These are phyloP conservation scores for Lentinula sp. DNA, from an alignment of 768 basidiomycete genomes.

Conservation along the genomic window DNA sequence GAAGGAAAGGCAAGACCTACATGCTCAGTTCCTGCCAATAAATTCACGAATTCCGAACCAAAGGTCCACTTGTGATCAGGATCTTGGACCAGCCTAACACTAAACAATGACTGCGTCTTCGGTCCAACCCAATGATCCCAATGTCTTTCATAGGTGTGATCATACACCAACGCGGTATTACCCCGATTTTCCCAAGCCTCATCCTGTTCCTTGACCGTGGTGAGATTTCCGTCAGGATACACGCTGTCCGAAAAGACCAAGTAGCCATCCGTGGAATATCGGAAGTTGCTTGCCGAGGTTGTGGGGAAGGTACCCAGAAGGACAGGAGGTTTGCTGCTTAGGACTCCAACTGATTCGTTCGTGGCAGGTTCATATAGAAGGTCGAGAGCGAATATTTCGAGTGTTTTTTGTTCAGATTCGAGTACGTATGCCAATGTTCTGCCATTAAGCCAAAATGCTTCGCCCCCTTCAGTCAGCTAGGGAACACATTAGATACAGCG, in stretches of 20 bases:
- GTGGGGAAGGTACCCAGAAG: constrained; percentile 65
- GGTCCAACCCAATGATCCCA: constrained; percentile 74
- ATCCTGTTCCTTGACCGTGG: constrained; percentile 63
- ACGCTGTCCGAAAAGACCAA: constrained; percentile 87
- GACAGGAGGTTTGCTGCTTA: constrained; percentile 32
- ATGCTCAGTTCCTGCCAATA: constrained; percentile 62
- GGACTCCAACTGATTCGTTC: constrained; percentile 16
- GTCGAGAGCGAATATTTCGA: constrained; percentile 56
- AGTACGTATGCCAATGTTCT: constrained; percentile 69
- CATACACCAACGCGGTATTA: constrained; percentile 66
- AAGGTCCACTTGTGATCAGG: constrained; percentile 48
- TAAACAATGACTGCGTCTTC: constrained; percentile 69
- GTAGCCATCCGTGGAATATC: constrained; percentile 46
- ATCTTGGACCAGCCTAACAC: constrained; percentile 47
- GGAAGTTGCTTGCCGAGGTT: constrained; percentile 65
- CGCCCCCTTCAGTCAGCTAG: constrained; percentile 60
- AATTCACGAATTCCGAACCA: constrained; percentile 46
- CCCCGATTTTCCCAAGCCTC: constrained; percentile 68
- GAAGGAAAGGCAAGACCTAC: constrained; percentile 33
- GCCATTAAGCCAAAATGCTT: constrained; percentile 73
- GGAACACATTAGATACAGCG: neutral
- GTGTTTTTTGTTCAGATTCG: constrained; percentile 41
- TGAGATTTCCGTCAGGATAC: constrained; percentile 68
- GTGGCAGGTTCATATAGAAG: constrained; percentile 34
- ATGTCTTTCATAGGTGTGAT: constrained; percentile 62